Percentiles rank a stretch among this genome's conserved stretches.
Evolutionary conservation across 2,329 filamentous ascomycete genomes (phyloP).

Genomic region (Sporothrix mexicana): DNA sequence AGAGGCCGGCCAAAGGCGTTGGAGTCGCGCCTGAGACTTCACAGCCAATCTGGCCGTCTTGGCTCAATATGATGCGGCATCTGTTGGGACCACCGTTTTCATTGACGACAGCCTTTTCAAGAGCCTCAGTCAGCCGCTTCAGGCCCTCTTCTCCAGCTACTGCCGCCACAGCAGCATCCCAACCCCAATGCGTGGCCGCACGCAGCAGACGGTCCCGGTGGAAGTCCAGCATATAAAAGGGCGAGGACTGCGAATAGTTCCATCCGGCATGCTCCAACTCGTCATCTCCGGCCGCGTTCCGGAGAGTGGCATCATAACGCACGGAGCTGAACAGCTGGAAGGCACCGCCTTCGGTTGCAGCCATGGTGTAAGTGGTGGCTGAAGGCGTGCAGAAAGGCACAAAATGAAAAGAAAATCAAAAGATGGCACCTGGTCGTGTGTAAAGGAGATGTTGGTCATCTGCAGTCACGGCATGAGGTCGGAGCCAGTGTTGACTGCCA

Average conservation of each 20-base stretch:
- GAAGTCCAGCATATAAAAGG: slow-evolving; percentile 79
- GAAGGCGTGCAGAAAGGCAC: slow-evolving; percentile 39
- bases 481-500: slow-evolving; percentile 4
- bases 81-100: slow-evolving; percentile 47
- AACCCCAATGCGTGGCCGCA: slow-evolving; percentile 63
- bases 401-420: neutral
- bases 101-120: slow-evolving; percentile 26
- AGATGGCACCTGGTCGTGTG: neutral
- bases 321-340: slow-evolving; percentile 74
- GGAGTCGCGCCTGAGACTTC: slow-evolving; percentile 48
- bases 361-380: neutral
- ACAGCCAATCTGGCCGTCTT: slow-evolving; percentile 55
- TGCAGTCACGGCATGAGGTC: neutral
- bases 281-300: slow-evolving; percentile 47
- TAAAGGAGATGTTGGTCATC: no score
- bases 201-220: slow-evolving; percentile 80
- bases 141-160: slow-evolving; percentile 57
- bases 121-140: slow-evolving; percentile 47
- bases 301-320: slow-evolving; percentile 69
- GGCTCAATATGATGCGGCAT: slow-evolving; percentile 61
- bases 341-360: slow-evolving; percentile 42
- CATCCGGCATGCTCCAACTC: slow-evolving; percentile 54
- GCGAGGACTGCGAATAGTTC: slow-evolving; percentile 60
- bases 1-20: slow-evolving; percentile 58
- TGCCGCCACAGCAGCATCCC: slow-evolving; percentile 53